Evolutionary conservation across 768 basidiomycete genomes (phyloP), one percentile per base, ranked within the genome.

Genomic region (Heimioporus sp.): DNA sequence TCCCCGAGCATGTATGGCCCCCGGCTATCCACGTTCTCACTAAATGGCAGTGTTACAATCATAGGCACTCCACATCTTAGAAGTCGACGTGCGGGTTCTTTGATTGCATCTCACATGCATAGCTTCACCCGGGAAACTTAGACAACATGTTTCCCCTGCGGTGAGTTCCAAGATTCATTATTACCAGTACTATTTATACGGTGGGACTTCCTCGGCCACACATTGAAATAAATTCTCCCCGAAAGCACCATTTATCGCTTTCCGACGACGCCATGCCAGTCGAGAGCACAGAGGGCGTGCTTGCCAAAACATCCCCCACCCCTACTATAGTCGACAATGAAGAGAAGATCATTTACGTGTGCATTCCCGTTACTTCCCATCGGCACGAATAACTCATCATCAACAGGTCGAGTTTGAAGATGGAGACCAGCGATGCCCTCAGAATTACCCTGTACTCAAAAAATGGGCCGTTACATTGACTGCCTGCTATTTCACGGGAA

Each of bases 391-490:
- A n/a, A 7, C 47, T 61, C 40, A 64, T 31, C 13, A 7, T 19
- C 20, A 10, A 49, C 51, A 77, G 74, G 67, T 76, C 11, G 72
- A 77, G 19, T 78, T 72, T 40, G 65, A 70, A 32, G 57, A 65
- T 15, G 69, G 63, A 7, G 77, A 78, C 53, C 32, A 39, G 16
- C 63, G 74, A 34, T 71, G 78, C 55, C 77, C 77, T 20, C 49
- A 61, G 13, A 72, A 70, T 38, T 77, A 69, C 50, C 52, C 69
- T 40, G 58, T 49, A 6, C 45, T 61, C n/a, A 69, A 63, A 54
- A 80, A 79, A 66, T 79, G 77, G 72, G 43, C 55, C 9, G 65
- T 73, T n/a, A 72, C 72, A n/a, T 20, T 70, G n/a, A 60, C 50
- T 7, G 56, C 55, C 10, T 72, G 68, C 48, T 56, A 46, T 38